phyloP scores from a whole-genome alignment of 805 yeast genomes.

The Zygotorulaspora florentina region DNA sequence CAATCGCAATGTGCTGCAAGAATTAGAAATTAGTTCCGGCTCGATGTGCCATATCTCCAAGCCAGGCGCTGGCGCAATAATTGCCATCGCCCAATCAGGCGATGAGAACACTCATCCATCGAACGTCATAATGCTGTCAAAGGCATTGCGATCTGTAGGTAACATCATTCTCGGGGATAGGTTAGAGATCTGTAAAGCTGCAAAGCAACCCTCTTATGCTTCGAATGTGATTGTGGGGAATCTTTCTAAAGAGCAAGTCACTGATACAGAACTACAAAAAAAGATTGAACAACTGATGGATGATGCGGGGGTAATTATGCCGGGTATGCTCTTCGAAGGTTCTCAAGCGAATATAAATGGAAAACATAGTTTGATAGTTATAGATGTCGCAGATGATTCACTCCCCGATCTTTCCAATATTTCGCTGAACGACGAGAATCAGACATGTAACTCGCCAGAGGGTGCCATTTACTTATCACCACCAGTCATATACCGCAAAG shows the following conservation, averaged over 20 bases:
- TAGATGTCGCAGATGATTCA: conserved; percentile 31
- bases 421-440: conserved; percentile 28
- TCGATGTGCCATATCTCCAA: conserved; percentile 44
- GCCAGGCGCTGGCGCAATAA: conserved; percentile 45
- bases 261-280: conserved; percentile 25
- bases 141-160: conserved; percentile 41
- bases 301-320: conserved; percentile 58
- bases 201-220: conserved; percentile 48
- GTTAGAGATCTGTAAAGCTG: conserved; percentile 43
- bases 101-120: conserved; percentile 31
- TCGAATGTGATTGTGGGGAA: conserved; percentile 36
- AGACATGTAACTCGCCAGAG: conserved; percentile 2
- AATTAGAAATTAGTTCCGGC: conserved; percentile 44
- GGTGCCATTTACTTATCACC: conserved; percentile 41
- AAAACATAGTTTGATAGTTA: conserved; percentile 19
- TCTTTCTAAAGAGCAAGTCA: conserved; percentile 19
- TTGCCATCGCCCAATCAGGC: conserved; percentile 42
- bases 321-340: conserved; percentile 44
- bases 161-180: conserved; percentile 50
- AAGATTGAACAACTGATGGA: conserved; percentile 41
- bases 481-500: conserved; percentile 42
- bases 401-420: conserved; percentile 41
- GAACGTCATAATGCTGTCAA: conserved; percentile 47
- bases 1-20: conserved; percentile 43
- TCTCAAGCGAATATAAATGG: conserved; percentile 17